These are phyloP conservation scores for Xenosphaeropsis pyriputrescens DNA, from an alignment of 2,329 filamentous ascomycete genomes.

Conservation along the genomic window DNA sequence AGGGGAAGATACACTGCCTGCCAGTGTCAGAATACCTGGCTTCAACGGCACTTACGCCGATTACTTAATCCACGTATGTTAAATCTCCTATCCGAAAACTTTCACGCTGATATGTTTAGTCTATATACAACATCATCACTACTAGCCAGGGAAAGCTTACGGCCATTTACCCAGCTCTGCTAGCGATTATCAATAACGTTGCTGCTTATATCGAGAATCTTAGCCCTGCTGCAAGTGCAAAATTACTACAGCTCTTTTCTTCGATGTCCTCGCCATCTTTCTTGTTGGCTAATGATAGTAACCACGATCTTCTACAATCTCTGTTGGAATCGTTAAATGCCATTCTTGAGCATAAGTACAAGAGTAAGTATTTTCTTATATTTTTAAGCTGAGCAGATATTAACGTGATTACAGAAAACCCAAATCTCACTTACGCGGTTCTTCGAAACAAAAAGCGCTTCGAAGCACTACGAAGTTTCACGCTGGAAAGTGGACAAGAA, in stretches of 20 bases:
- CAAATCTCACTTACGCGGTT: conserved; percentile 66
- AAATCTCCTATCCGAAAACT: neutral
- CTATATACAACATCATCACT: conserved; percentile 83
- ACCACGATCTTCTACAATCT: conserved; percentile 67
- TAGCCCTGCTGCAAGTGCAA: conserved; percentile 60
- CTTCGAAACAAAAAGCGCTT: conserved; percentile 71
- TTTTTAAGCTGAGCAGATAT: conserved; percentile 8
- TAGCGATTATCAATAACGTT: conserved; percentile 90
- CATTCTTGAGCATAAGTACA: conserved; percentile 78
- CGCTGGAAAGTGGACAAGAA: conserved; percentile 79
- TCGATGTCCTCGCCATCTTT: conserved; percentile 93
- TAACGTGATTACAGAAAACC: conserved; percentile 43
- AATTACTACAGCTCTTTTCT: conserved; percentile 73
- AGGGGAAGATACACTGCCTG: conserved; percentile 74
- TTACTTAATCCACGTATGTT: conserved; percentile 71
- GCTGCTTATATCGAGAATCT: conserved; percentile 71
- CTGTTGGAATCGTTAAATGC: conserved; percentile 81
- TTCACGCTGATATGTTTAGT: conserved; percentile 30
- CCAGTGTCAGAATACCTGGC: conserved; percentile 64
- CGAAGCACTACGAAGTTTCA: conserved; percentile 74
- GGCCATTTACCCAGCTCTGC: conserved; percentile 78
- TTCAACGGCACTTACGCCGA: conserved; percentile 89
- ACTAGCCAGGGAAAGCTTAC: conserved; percentile 81
- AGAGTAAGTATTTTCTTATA: conserved; percentile 34
- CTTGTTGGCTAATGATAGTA: conserved; percentile 80